phyloP scores from a whole-genome alignment of 2,329 filamentous ascomycete species.

The Sporothrix sp. region DNA sequence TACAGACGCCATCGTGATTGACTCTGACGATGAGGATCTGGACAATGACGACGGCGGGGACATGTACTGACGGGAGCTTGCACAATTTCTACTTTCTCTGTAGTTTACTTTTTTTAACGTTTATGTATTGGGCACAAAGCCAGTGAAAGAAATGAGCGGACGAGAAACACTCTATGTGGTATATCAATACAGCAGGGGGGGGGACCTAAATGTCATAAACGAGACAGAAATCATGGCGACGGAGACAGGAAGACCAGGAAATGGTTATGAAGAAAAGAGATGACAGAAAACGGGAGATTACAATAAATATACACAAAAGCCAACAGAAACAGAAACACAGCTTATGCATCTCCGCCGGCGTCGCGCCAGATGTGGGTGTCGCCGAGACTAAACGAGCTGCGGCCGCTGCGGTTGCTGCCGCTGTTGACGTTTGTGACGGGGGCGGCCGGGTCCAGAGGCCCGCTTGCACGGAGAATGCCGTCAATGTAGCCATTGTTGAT shows the following conservation, averaged over 20 bases:
- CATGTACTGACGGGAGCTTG: not conserved
- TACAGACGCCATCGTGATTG: not conserved
- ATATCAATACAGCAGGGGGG: not conserved
- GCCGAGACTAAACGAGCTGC: slow-evolving; percentile 37
- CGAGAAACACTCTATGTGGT: not conserved
- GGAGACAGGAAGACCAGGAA: not conserved
- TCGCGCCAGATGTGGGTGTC: slow-evolving; percentile 43
- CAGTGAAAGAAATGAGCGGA: no score
- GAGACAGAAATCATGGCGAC: not conserved
- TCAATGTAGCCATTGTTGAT: not conserved
- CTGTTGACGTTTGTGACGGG: not conserved
- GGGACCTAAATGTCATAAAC: not conserved
- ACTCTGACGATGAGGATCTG: not conserved
- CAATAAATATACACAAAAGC: not conserved
- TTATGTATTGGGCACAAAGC: no score
- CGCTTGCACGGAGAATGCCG: not conserved
- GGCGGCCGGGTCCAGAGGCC: not conserved
- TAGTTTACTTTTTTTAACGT: not conserved
- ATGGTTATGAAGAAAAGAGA: not conserved
- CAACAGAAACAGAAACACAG: not conserved
- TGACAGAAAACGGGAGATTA: not conserved
- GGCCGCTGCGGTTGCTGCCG: slow-evolving; percentile 19
- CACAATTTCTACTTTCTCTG: not conserved
- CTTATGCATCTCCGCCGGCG: not conserved
- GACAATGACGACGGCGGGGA: not conserved